Percentiles rank a stretch among this genome's conserved stretches.
phyloP scores from a whole-genome alignment of 768 basidiomycete species.

The Botryobasidium botryosum region DNA sequence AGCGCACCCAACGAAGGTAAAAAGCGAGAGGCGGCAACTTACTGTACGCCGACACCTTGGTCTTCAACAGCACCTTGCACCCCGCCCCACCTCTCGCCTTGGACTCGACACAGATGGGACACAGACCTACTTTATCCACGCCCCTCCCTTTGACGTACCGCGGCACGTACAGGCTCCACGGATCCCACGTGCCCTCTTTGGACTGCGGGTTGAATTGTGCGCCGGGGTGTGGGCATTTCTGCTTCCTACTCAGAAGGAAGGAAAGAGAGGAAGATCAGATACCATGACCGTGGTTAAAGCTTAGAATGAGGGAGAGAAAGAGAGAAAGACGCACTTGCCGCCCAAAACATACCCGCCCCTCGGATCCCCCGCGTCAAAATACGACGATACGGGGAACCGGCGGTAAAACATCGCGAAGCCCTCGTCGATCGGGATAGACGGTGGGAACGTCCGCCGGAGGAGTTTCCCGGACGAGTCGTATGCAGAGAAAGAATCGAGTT shows the following conservation, averaged over 20 bases:
- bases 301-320: not conserved
- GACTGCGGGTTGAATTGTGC: not conserved
- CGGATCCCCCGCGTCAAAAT: constrained; percentile 25
- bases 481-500: too few relatives aligned
- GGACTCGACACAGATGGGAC: constrained; percentile 15
- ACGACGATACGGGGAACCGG: constrained; percentile 49
- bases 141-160: constrained; percentile 12
- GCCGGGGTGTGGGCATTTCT: not conserved
- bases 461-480: too few relatives aligned
- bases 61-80: constrained; percentile 3
- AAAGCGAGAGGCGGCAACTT: constrained; percentile 1
- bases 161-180: constrained; percentile 13
- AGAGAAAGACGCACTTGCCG: constrained; percentile 21
- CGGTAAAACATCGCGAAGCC: constrained; percentile 50
- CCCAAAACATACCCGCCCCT: constrained; percentile 5
- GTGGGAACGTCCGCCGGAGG: constrained; percentile 36
- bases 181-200: too few relatives aligned
- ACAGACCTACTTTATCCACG: constrained; percentile 13
- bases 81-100: constrained; percentile 11
- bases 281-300: not conserved
- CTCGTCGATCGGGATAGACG: constrained; percentile 27
- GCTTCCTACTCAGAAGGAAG: not conserved
- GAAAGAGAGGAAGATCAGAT: not conserved
- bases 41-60: constrained; percentile 12
- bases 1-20: too few relatives aligned